Base-by-base conservation (phyloP, 2,329 filamentous ascomycete genomes). In the Neonectria neomacrospora region DNA sequence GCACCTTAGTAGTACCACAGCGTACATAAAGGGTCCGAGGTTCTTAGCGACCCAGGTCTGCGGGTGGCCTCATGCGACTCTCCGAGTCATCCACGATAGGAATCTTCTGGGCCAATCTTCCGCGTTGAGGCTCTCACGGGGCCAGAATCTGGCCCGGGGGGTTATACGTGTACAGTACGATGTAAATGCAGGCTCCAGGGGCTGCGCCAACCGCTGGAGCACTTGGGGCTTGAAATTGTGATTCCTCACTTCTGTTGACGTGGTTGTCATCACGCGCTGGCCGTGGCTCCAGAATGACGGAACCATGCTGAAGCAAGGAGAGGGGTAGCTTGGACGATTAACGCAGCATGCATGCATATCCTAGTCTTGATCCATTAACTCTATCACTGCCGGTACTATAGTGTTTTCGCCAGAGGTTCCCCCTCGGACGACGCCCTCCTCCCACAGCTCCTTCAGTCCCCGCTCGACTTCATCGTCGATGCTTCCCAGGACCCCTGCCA, bases 381-480 rank as follows among this genome's bases (percentile, higher is more conserved):
- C 72, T 64, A 72, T 66, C 61, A 74, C 72, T 11, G 64, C 48
- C 53, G 69, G 64, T 12, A 65, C 69, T 65, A 61, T 54, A 22
- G 67, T 65, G 58, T 65, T 59, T 52, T 71, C 70, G 42, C 61
- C 60, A 26, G 44, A 26, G 14, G 48, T 59, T 50, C 59, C 65
- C 57, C 67, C 51, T 48, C 37, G 58, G 41, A 62, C 61, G 44
- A 78, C 72, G 23, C 80, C 80, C 55, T 79, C 74, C 56, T 81
- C 77, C 80, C 80, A 83, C 39, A 82, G 71, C 41, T 75, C 76
- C 65, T 74, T 73, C 61, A 82, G 66, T 58, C 80, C 79, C 34
- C 69, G 69, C 58, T 82, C 80, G 28, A 79, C 75, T 54, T 80
- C 76, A 56, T 79, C 78, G 48, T 77, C 78, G 37, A 81, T 78